These are phyloP conservation scores for Erodium maritimum DNA, from an alignment of 345 rosid genomes.

Conservation along the genomic window DNA sequence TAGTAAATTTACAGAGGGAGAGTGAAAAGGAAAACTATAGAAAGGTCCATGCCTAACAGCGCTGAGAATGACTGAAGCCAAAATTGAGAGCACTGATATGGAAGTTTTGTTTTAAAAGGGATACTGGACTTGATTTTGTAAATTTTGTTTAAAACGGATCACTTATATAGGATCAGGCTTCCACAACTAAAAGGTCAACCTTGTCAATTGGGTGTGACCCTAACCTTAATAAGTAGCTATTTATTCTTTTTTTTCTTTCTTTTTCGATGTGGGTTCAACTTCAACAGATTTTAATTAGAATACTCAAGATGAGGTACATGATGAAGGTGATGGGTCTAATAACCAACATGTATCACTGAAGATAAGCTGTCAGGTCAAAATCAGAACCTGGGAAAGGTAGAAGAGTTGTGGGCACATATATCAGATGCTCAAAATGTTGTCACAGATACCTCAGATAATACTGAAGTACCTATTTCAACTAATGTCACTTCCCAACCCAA, in stretches of 20 bases:
- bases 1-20: conserved; percentile 78
- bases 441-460: conserved; percentile 27
- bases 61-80: conserved; percentile 80
- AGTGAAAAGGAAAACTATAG: conserved; percentile 96
- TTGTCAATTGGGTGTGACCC: too few relatives aligned
- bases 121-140: too few relatives aligned
- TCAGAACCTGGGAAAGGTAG: conserved; percentile 24
- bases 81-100: conserved; percentile 91
- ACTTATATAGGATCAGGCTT: too few relatives aligned
- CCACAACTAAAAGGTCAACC: too few relatives aligned
- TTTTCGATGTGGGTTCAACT: too few relatives aligned
- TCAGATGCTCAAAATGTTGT: conserved; percentile 25
- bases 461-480: conserved; percentile 50
- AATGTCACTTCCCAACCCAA: conserved; percentile 56
- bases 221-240: too few relatives aligned
- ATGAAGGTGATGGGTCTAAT: conserved; percentile 60
- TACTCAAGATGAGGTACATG: conserved; percentile 60
- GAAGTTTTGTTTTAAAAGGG: too few relatives aligned
- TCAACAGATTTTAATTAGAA: conserved; percentile 90
- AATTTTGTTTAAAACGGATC: too few relatives aligned
- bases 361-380: conserved; percentile 24
- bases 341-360: conserved; percentile 26
- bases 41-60: conserved; percentile 58
- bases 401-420: conserved; percentile 25
- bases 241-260: too few relatives aligned